These are phyloP conservation scores for Raphanus hybrid DNA, from an alignment of 441 rosid species.

Conservation along the genomic window DNA sequence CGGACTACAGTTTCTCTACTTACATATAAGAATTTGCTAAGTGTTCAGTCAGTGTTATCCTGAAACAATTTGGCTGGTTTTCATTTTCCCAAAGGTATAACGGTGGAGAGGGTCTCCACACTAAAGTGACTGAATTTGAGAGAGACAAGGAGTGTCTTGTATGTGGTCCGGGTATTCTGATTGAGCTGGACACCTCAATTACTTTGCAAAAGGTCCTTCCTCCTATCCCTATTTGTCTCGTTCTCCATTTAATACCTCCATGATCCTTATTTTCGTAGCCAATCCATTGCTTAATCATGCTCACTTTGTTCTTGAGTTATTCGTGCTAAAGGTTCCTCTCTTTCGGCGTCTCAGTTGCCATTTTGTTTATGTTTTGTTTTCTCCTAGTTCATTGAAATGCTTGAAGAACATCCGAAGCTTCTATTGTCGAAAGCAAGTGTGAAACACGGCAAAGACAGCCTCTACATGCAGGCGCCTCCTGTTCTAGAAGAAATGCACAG, in stretches of 20 bases:
- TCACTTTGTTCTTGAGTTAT: neutral
- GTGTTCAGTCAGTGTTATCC: slow-evolving; percentile 6
- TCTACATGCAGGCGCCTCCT: slow-evolving; percentile 95
- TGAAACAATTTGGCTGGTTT: slow-evolving; percentile 19
- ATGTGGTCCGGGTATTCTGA: slow-evolving; percentile 89
- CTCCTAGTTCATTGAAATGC: slow-evolving; percentile 71
- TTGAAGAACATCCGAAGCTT: slow-evolving; percentile 82
- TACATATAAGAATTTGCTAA: slow-evolving; percentile 3
- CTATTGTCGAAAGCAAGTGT: slow-evolving; percentile 77
- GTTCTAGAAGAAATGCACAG: slow-evolving; percentile 92
- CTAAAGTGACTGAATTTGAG: slow-evolving; percentile 81
- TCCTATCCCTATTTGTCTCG: slow-evolving; percentile 32
- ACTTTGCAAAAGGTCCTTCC: slow-evolving; percentile 75
- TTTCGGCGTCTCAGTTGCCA: neutral
- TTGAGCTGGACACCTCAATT: slow-evolving; percentile 74
- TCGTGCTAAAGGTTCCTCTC: neutral
- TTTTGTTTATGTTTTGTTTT: neutral
- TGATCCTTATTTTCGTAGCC: slow-evolving; percentile 17
- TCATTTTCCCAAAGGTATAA: slow-evolving; percentile 57
- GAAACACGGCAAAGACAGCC: slow-evolving; percentile 57
- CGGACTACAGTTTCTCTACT: slow-evolving; percentile 6
- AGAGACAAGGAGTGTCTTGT: slow-evolving; percentile 85
- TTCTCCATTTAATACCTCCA: neutral
- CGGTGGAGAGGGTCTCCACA: slow-evolving; percentile 90
- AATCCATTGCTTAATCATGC: neutral